Conservation (phyloP, 352 stramenopile species). For the Phytophthora idaei region DNA sequence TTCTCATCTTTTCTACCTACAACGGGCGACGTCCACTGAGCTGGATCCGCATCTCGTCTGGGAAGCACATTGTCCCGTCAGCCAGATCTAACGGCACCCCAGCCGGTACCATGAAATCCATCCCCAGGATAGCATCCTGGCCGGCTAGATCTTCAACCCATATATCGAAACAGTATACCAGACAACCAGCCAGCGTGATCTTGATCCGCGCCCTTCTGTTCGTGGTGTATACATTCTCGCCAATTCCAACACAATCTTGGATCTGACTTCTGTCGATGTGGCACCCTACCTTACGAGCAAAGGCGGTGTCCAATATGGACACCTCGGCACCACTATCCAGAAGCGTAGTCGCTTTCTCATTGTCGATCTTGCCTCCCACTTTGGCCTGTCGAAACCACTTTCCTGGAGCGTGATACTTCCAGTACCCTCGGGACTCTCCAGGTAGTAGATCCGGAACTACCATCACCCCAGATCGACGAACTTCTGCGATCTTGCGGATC, state of each 20-base stretch:
- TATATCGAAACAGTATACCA: not conserved
- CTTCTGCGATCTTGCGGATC: not conserved
- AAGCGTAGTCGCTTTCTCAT: slow-evolving; percentile 19
- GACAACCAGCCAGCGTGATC: not conserved
- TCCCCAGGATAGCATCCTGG: not conserved
- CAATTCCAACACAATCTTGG: not conserved
- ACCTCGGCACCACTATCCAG: slow-evolving; percentile 30
- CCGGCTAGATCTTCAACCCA: not conserved
- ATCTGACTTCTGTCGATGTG: not conserved
- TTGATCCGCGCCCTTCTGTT: not conserved
- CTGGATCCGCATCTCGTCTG: not conserved
- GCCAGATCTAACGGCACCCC: not conserved
- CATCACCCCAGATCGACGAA: not conserved
- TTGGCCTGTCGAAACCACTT: slow-evolving; percentile 39
- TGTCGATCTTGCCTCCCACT: slow-evolving; percentile 15
- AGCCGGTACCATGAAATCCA: not conserved
- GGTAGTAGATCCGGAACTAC: not conserved
- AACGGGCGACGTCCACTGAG: not conserved
- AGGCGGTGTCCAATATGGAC: slow-evolving; percentile 25
- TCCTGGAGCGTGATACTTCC: slow-evolving; percentile 5
- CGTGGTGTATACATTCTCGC: too few species aligned
- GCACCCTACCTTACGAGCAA: not conserved
- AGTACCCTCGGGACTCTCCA: not conserved
- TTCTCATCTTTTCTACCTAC: not conserved
- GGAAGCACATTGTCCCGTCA: not conserved